Conservation (phyloP, 805 yeast species). For the Lachancea fermentati region DNA sequence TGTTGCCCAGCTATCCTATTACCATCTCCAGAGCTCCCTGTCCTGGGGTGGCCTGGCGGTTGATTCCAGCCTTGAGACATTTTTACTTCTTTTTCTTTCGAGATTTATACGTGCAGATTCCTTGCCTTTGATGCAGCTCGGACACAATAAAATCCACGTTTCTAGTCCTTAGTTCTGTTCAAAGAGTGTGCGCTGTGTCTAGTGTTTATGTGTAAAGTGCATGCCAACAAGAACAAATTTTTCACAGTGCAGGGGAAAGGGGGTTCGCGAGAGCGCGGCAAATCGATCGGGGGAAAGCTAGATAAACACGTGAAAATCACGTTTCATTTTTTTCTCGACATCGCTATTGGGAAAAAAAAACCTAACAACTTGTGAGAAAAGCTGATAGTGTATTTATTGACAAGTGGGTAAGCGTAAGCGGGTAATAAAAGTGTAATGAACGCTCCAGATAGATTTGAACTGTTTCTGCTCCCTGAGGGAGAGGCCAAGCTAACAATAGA, state of each 20-base stretch:
- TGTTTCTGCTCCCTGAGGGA: conserved; percentile 95
- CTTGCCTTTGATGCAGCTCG: background rate
- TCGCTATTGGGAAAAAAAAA: background rate
- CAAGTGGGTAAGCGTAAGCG: background rate
- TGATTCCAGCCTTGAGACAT: conserved; percentile 17
- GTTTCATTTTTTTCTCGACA: background rate
- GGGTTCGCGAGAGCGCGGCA: conserved; percentile 7
- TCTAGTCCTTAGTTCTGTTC: background rate
- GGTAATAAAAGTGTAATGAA: conserved; percentile 50
- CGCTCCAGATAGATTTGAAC: conserved; percentile 98
- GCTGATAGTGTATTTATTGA: too few species aligned
- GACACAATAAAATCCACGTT: background rate
- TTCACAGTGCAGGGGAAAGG: conserved; percentile 6
- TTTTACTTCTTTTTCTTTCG: background rate
- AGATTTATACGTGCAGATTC: background rate
- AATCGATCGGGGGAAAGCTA: background rate
- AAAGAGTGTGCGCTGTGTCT: conserved; percentile 1
- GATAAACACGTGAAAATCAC: background rate
- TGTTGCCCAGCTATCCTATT: background rate
- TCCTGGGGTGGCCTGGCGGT: conserved; percentile 5
- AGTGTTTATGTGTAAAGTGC: conserved; percentile 6
- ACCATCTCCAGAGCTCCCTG: conserved; percentile 1
- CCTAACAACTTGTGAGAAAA: too few species aligned
- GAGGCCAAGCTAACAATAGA: conserved; percentile 86
- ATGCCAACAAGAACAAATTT: conserved; percentile 6